A percentile compares a stretch with the other conserved stretches of the same genome.
Conservation (phyloP, 345 rosid genomes). For the Hibiscus syriacus region DNA sequence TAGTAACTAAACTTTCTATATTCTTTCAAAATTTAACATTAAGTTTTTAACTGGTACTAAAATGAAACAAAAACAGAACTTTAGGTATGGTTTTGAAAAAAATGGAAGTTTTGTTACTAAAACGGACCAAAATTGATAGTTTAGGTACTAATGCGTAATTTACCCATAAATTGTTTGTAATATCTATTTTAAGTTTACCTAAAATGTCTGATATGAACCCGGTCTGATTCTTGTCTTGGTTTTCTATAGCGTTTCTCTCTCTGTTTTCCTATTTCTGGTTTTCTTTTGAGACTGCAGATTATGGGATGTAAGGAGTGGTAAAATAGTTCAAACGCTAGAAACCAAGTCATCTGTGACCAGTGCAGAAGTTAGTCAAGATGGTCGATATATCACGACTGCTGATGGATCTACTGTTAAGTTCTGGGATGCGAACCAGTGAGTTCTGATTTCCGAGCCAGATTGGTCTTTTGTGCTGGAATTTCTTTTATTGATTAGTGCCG, state of each 20-base stretch:
- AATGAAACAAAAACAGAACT: too few species aligned
- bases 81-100: too few species aligned
- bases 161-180: too few species aligned
- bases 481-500: constrained; percentile 6
- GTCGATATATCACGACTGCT: constrained; percentile 84
- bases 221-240: background rate
- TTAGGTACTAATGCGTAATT: too few species aligned
- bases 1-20: too few species aligned
- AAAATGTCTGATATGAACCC: background rate
- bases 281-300: constrained; percentile 42
- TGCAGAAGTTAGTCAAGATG: constrained; percentile 95
- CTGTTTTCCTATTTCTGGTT: background rate
- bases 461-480: constrained; percentile 1
- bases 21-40: too few species aligned
- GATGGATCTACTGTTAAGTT: constrained; percentile 90
- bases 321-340: constrained; percentile 76
- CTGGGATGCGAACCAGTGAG: constrained; percentile 98
- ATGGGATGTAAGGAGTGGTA: constrained; percentile 87
- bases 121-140: too few species aligned
- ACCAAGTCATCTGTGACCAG: constrained; percentile 82
- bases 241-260: background rate
- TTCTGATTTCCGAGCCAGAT: background rate
- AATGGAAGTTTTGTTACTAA: too few species aligned
- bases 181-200: background rate
- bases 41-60: too few species aligned